These are phyloP conservation scores for Coleophoma eucalyptorum DNA, from an alignment of 2,329 filamentous ascomycete species.

Conservation along the genomic window DNA sequence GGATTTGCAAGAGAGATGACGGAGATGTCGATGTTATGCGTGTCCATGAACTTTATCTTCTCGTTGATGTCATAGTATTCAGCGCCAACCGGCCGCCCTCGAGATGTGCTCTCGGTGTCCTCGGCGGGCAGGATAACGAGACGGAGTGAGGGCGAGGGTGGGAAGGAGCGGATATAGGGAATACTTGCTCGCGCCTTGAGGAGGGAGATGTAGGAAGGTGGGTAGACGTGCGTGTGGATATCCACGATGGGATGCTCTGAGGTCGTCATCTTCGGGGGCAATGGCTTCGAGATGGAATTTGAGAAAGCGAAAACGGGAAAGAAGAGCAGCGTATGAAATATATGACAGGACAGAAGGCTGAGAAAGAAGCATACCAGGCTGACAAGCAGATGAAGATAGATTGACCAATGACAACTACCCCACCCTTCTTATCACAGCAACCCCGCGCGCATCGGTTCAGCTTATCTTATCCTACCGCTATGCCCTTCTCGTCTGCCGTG, in stretches of 20 bases:
- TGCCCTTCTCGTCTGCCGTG: too few relatives aligned
- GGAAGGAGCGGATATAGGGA: conserved; percentile 68
- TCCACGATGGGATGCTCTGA: conserved; percentile 49
- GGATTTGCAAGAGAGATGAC: conserved; percentile 90
- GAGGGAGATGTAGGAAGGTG: conserved; percentile 57
- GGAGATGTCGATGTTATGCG: conserved; percentile 75
- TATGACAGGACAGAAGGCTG: background rate
- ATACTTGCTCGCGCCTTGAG: conserved; percentile 57
- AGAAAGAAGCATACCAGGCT: background rate
- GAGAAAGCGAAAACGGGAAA: background rate
- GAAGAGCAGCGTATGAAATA: background rate
- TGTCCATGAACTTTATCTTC: conserved; percentile 86
- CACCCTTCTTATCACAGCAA: too few relatives aligned
- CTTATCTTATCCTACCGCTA: too few relatives aligned
- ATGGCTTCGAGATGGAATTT: background rate
- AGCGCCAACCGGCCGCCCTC: conserved; percentile 77
- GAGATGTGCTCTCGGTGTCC: conserved; percentile 51
- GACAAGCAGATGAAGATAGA: background rate
- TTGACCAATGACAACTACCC: too few relatives aligned
- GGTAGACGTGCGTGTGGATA: conserved; percentile 69
- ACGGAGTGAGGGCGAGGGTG: conserved; percentile 51
- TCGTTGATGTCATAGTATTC: conserved; percentile 78
- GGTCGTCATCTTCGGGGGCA: conserved; percentile 22
- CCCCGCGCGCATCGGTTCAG: too few relatives aligned
- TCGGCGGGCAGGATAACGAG: conserved; percentile 62